Evolutionary conservation across 768 basidiomycete species (phyloP), one percentile per base, ranked within the genome.

Genomic region (Boletus patriciae): DNA sequence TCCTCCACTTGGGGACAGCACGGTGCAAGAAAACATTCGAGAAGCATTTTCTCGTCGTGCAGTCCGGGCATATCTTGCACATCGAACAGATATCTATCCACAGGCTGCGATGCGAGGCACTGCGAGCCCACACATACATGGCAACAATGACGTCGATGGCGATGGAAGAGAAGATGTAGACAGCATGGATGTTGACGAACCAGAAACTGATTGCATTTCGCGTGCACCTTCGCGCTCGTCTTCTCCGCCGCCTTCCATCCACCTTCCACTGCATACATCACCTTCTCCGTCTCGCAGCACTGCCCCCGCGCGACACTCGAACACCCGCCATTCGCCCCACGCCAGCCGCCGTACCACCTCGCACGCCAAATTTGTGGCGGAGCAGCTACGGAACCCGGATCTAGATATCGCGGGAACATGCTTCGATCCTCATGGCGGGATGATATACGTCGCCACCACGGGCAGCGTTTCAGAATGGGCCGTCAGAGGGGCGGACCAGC

Each of bases 401-500:
- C 64, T 81, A 37, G 84, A 87, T 64, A 71, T 91, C 48, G 87
- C 88, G 3, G 90, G 90, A 13, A 75, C 81, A 38, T 89, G 85
- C 58, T 91, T 90, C 61, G 89, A 90, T 68, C 88, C 87, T 18
- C 72, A 71, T 6, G 90, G 90, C 3, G 77, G 79, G 58, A 82
- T 77, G 67, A 65, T 92, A 31, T 92, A 92, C 65, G 85, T 84
- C 15, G 90, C 85, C 21, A 82, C 83, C 52, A 80, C 80, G 56
- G 69, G 76, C 56, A 84, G 84, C 37, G 76, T 94, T 25, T 86
- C 84, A 8, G 92, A 94, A 68, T 94, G 90, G 88, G 77, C 80
- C 43, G 77, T 94, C 50, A 77, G 81, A 21, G 87, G 86, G 6
- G 82, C 84, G 15, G 86, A 86, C 60, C 88, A 87, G 76, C 75